Evolutionary conservation across 2,329 filamentous ascomycete species (phyloP).

Genomic region (Coniella lustricola): DNA sequence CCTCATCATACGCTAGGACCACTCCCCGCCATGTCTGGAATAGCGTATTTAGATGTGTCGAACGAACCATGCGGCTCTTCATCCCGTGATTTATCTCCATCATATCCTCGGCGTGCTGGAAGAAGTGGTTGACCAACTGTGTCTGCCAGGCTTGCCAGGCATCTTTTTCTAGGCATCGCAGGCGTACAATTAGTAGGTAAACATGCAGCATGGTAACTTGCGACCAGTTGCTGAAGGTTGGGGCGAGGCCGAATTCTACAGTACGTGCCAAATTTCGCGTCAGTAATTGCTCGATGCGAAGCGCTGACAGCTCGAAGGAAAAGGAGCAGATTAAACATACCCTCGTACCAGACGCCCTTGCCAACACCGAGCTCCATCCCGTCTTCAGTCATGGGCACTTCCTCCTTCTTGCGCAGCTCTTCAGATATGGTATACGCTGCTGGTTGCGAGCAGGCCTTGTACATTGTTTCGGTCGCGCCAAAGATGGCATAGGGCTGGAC

Average conservation of each 20-base stretch:
- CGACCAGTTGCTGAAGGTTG: slow-evolving; percentile 93
- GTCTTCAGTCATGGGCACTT: slow-evolving; percentile 63
- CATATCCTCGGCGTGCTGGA: slow-evolving; percentile 76
- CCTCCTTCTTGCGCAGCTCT: slow-evolving; percentile 55
- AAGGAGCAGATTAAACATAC: slow-evolving; percentile 38
- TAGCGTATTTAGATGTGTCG: slow-evolving; percentile 74
- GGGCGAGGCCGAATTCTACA: slow-evolving; percentile 66
- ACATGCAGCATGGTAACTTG: slow-evolving; percentile 95
- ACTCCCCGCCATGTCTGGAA: slow-evolving; percentile 90
- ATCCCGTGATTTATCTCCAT: slow-evolving; percentile 77
- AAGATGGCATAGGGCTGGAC: slow-evolving; percentile 64
- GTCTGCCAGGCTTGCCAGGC: slow-evolving; percentile 73
- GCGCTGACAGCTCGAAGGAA: slow-evolving; percentile 3
- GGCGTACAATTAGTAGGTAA: slow-evolving; percentile 78
- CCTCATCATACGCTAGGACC: slow-evolving; percentile 78
- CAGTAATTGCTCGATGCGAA: background rate
- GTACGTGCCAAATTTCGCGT: background rate
- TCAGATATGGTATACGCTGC: slow-evolving; percentile 73
- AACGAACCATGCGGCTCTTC: slow-evolving; percentile 49
- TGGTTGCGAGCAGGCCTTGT: slow-evolving; percentile 64
- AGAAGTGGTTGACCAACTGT: slow-evolving; percentile 92
- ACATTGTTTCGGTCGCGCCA: slow-evolving; percentile 69
- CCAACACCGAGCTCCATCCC: slow-evolving; percentile 78
- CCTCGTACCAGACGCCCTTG: slow-evolving; percentile 72
- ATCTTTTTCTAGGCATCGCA: slow-evolving; percentile 69